Base-by-base conservation (phyloP, 2,329 filamentous ascomycete genomes). In the Ophiostoma perfectum region DNA sequence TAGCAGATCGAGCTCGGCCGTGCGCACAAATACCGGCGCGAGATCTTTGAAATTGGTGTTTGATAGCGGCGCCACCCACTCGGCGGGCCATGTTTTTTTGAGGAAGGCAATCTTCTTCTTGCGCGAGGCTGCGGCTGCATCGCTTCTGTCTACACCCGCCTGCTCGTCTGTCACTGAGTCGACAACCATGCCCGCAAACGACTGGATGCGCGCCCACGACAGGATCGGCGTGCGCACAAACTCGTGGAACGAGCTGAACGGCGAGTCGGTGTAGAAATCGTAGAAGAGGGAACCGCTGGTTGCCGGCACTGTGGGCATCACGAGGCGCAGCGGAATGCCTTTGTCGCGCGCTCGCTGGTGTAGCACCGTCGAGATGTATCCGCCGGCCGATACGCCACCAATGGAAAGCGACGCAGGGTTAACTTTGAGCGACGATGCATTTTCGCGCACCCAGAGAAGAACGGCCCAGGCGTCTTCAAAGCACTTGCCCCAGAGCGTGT, bases 101-200 rank as follows among this genome's bases (percentile, higher is more conserved):
- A 69, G 41, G 12, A 36, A 55, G 16, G 49, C 68, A 7, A 62
- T 14, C 2, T 49, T 27, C 8, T 69, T 69, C 2, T 8, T 16
- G 49, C 65, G 68, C 1, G 64, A 3, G 7, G 27, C 38, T 6
- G 49, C 42, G 9, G 38, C 7, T 4, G 16, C 4, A 11, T 68
- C 27, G 12, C 18, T 12, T 18, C 52, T 41, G 79, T 78, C 44
- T 5, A 47, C 60, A 39, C 55, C 76, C 0, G 72, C 75, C 5
- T 73, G 58, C 66, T 78, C 78, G 71, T 82, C 78, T 3, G 78
- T 75, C 75, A 84, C 82, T 0, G 81, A 83, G 27, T 81, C 79
- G 12, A 84, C 75, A 69, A 6, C 39, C 39, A 55, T 16, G 27
- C 36, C 65, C 12, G 77, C 74, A 70, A 82, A 82, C 77, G 39